phyloP scores from a whole-genome alignment of 2,329 filamentous ascomycete species.

The Penicillium brevicompactum region DNA sequence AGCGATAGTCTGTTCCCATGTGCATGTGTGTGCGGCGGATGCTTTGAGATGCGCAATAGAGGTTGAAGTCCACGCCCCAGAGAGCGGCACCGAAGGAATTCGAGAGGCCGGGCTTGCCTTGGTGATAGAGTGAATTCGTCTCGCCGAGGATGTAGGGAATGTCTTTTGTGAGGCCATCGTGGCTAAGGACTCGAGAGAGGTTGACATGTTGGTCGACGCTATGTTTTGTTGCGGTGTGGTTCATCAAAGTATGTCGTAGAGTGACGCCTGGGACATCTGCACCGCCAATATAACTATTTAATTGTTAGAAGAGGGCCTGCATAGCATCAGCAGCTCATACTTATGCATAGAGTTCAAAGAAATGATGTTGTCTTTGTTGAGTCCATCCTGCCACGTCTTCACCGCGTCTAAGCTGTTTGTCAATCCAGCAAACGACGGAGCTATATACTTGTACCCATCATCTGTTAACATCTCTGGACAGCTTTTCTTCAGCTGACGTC shows the following conservation, averaged over 20 bases:
- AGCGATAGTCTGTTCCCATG: constrained; percentile 65
- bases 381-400: constrained; percentile 55
- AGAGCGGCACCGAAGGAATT: constrained; percentile 68
- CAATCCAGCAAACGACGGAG: constrained; percentile 60
- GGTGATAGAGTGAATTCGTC: constrained; percentile 64
- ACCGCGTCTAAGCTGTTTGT: constrained; percentile 55
- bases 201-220: constrained; percentile 54
- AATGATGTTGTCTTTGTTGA: constrained; percentile 54
- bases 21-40: constrained; percentile 66
- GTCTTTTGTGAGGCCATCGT: constrained; percentile 26
- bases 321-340: constrained; percentile 38
- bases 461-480: constrained; percentile 54
- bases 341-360: constrained; percentile 62
- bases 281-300: constrained; percentile 61
- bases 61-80: constrained; percentile 65
- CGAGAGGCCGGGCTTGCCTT: constrained; percentile 63
- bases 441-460: constrained; percentile 54
- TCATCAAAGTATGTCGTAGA: constrained; percentile 64
- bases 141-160: constrained; percentile 63
- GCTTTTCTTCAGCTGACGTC: constrained; percentile 44
- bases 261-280: constrained; percentile 63
- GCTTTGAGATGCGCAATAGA: constrained; percentile 58
- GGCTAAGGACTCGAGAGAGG: constrained; percentile 49
- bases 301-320: background rate
- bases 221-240: constrained; percentile 57